These are phyloP conservation scores for Samsoniella hepiali DNA, from an alignment of 2,329 filamentous ascomycete genomes.

Conservation along the genomic window DNA sequence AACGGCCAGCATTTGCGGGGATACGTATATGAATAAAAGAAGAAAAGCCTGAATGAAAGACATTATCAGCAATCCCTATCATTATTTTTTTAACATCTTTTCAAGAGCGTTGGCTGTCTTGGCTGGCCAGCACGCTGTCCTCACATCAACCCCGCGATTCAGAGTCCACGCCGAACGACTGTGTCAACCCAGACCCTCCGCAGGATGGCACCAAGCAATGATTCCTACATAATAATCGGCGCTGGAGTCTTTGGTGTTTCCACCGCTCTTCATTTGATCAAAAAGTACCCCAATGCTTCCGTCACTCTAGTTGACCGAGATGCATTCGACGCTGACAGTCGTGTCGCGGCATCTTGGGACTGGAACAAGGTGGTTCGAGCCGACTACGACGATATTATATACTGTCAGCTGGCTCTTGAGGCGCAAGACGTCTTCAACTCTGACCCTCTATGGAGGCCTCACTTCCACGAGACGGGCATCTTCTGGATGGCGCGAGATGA, in stretches of 20 bases:
- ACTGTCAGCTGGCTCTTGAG: constrained; percentile 63
- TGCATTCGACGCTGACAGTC: constrained; percentile 44
- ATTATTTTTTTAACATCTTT: not conserved
- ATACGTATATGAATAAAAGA: not conserved
- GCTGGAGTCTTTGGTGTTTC: constrained; percentile 64
- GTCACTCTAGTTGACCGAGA: constrained; percentile 59
- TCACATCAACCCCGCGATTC: not conserved
- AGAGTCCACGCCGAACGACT: not conserved
- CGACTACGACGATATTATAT: constrained; percentile 63
- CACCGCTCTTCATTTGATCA: constrained; percentile 61
- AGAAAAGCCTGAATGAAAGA: not conserved
- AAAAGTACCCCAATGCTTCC: constrained; percentile 45
- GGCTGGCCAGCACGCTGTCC: not conserved
- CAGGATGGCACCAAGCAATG: constrained; percentile 8
- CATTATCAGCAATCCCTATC: not conserved
- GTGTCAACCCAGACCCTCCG: not conserved
- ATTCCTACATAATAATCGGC: constrained; percentile 57
- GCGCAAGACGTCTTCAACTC: constrained; percentile 59
- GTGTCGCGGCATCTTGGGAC: constrained; percentile 64
- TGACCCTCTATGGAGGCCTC: constrained; percentile 53
- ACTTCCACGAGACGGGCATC: constrained; percentile 60
- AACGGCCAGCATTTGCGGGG: not conserved
- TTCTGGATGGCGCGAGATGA: constrained; percentile 53
- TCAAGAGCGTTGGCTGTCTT: not conserved
- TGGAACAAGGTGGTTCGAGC: constrained; percentile 71